These are phyloP conservation scores for Metschnikowia baotianmanensis DNA, from an alignment of 805 yeast genomes.

Conservation along the genomic window DNA sequence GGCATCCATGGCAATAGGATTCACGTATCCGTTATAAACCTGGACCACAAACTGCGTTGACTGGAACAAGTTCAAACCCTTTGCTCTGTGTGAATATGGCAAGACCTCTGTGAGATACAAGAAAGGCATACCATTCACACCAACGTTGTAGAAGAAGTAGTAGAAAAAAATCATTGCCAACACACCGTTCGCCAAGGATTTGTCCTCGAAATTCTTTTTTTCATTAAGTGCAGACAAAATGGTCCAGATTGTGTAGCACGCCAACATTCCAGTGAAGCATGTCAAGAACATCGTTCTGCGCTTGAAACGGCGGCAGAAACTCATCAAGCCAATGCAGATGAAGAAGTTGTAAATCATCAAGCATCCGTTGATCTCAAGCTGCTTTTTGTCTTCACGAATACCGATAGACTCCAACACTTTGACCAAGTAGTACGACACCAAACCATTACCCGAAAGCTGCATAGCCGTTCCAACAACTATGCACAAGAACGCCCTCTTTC, in stretches of 20 bases:
- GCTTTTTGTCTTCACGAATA: constrained; percentile 38
- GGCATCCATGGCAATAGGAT: constrained; percentile 38
- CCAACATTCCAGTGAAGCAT: constrained; percentile 36
- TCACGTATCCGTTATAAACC: constrained; percentile 25
- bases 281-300: constrained; percentile 38
- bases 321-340: constrained; percentile 22
- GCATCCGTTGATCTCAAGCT: constrained; percentile 51
- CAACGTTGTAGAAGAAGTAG: constrained; percentile 41
- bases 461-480: constrained; percentile 33
- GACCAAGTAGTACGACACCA: constrained; percentile 50
- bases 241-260: constrained; percentile 44
- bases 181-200: constrained; percentile 43
- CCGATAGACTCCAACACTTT: constrained; percentile 54
- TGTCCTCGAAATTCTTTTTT: constrained; percentile 39
- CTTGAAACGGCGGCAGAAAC: constrained; percentile 25
- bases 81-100: constrained; percentile 40
- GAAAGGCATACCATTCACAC: constrained; percentile 45
- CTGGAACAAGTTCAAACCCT: constrained; percentile 36
- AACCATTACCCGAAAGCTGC: constrained; percentile 52
- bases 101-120: constrained; percentile 45
- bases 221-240: constrained; percentile 44
- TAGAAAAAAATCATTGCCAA: constrained; percentile 51
- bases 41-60: constrained; percentile 20
- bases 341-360: constrained; percentile 33
- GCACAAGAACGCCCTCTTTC: constrained; percentile 40